Base-by-base conservation (phyloP, 495 filamentous ascomycete genomes). In the Hyaloscypha bicolor region DNA sequence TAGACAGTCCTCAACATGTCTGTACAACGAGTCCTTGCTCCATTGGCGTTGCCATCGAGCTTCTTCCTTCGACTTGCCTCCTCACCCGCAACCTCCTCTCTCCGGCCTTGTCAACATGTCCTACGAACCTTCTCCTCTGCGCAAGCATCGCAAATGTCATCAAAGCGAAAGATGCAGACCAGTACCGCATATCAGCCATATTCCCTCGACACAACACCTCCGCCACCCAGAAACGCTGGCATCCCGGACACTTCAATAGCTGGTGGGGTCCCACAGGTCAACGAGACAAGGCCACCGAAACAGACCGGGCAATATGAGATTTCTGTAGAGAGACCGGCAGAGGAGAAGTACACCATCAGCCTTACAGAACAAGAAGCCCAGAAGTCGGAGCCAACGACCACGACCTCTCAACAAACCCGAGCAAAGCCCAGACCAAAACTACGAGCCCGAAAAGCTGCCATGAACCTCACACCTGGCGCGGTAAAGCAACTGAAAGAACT, bases 381-480 rank as follows among this genome's bases (percentile, higher is more conserved):
- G 71, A 86, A 85, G 68, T 75, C 86, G 6, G 82, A 81, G 64
- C 70, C 83, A 2, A 65, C 76, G 6, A 71, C 77, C n/a, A n/a
- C 67, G 16, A 35, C 69, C n/a, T 45, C 68, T 29, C 55, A 63
- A 67, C 55, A 63, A 55, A 70, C 58, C 33, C 45, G 69, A 55
- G 42, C 72, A 1, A 83, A 85, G 64, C 84, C 87, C 39, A 82
- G 86, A 55, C 81, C 83, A 67, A 92, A 89, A 73, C 82, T 98
- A 19, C 89, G 91, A 53, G 83, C 95, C 31, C 87, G 94, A 60
- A 97, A 97, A 80, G 93, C 95, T 3, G 92, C 94, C 16, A 93
- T 99, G 82, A 91, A 89, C 65, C 82, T 99, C 45, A 93, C 94
- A 0, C 82, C 91, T 0, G 72, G 85, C 3, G 95, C 95, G 2